These are phyloP conservation scores for Vitis rotundifolia DNA, from an alignment of 164 flowering plant genomes.

Conservation along the genomic window DNA sequence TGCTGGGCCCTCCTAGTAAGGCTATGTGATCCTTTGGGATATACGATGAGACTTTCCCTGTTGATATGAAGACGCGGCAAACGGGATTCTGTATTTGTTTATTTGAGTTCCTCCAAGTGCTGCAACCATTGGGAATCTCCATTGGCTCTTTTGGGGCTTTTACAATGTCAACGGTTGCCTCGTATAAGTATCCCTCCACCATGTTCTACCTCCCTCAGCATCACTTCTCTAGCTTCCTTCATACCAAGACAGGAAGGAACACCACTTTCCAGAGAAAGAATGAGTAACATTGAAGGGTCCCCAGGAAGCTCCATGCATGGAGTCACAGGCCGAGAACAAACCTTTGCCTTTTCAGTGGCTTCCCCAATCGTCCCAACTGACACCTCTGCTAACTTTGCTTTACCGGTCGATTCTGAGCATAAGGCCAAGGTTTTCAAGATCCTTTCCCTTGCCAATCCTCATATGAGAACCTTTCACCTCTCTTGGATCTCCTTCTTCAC, in stretches of 20 bases:
- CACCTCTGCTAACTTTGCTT: slow-evolving; percentile 25
- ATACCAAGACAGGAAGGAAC: neutral
- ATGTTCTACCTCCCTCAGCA: neutral
- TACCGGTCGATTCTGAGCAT: slow-evolving; percentile 83
- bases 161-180: slow-evolving; percentile 14
- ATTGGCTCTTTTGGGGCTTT: neutral
- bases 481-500: slow-evolving; percentile 85
- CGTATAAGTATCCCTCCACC: slow-evolving; percentile 3
- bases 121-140: slow-evolving; percentile 16
- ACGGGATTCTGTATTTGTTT: slow-evolving; percentile 5
- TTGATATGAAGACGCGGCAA: slow-evolving; percentile 11
- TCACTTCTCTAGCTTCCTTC: neutral
- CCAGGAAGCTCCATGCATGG: slow-evolving; percentile 45
- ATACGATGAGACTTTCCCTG: slow-evolving; percentile 11
- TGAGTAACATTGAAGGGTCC: neutral
- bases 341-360: slow-evolving; percentile 27
- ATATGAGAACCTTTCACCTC: slow-evolving; percentile 84
- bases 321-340: slow-evolving; percentile 32
- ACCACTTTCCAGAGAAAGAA: too few species aligned
- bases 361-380: slow-evolving; percentile 26
- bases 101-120: too few species aligned
- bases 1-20: neutral
- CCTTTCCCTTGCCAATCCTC: slow-evolving; percentile 63
- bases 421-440: slow-evolving; percentile 63
- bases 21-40: slow-evolving; percentile 23